Percentiles rank a stretch among this genome's conserved stretches.
These are phyloP conservation scores for Juglanconis juglandina DNA, from an alignment of 2,329 filamentous ascomycete species.

Conservation along the genomic window DNA sequence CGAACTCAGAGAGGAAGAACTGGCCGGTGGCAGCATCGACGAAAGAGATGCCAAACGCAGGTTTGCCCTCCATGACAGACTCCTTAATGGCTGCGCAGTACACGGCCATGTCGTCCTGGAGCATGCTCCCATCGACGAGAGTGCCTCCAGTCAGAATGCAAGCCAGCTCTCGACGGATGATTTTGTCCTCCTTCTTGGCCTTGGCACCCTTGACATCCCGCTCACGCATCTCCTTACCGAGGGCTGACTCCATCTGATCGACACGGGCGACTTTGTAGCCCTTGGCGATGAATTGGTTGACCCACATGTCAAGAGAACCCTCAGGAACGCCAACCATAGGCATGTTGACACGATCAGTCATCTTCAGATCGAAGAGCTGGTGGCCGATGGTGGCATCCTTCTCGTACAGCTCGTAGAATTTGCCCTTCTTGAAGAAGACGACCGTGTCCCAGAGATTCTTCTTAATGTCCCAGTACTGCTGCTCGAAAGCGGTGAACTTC, in stretches of 20 bases:
- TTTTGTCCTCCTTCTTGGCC: slow-evolving; percentile 74
- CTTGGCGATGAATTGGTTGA: slow-evolving; percentile 96
- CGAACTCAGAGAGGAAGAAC: slow-evolving; percentile 88
- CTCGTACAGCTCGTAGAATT: slow-evolving; percentile 98
- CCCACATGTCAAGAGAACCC: slow-evolving; percentile 92
- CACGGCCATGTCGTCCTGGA: slow-evolving; percentile 95
- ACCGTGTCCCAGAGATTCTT: slow-evolving; percentile 96
- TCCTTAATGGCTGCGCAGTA: slow-evolving; percentile 96
- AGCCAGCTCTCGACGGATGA: slow-evolving; percentile 86
- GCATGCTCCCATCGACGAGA: slow-evolving; percentile 91
- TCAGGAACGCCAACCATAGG: slow-evolving; percentile 98
- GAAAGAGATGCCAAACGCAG: slow-evolving; percentile 87
- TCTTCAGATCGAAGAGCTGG: slow-evolving; percentile 93
- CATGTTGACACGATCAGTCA: slow-evolving; percentile 98
- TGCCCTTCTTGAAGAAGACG: slow-evolving; percentile 99
- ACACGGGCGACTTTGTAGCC: slow-evolving; percentile 96
- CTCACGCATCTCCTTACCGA: slow-evolving; percentile 99
- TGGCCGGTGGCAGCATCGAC: slow-evolving; percentile 94
- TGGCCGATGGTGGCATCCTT: slow-evolving; percentile 96
- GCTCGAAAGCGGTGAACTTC: slow-evolving; percentile 90
- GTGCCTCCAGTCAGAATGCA: slow-evolving; percentile 91
- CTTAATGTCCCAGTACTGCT: slow-evolving; percentile 99
- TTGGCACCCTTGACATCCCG: slow-evolving; percentile 62
- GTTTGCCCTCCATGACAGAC: slow-evolving; percentile 66
- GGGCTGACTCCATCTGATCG: slow-evolving; percentile 92